Conservation (phyloP, 768 basidiomycete species). For the Auriculariales sp. region DNA sequence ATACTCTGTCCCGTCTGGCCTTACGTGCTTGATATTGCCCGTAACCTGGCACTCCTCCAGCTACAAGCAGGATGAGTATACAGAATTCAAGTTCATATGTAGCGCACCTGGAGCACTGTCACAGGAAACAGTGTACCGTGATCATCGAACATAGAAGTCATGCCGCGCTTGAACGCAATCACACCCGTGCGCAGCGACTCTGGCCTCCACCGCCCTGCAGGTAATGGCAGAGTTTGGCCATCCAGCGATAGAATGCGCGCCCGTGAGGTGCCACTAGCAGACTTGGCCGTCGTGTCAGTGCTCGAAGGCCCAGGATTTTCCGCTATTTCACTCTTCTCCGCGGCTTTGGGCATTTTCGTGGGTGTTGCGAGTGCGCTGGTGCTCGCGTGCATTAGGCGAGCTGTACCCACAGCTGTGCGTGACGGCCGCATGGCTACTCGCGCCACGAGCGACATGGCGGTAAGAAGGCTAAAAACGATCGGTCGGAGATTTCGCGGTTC, state of each 20-base stretch:
- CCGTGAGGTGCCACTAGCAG: background rate
- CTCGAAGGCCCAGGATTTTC: too few species aligned
- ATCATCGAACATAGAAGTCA: constrained; percentile 87
- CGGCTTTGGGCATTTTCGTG: too few species aligned
- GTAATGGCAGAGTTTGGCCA: background rate
- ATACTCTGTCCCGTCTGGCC: constrained; percentile 55
- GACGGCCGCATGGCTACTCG: too few species aligned
- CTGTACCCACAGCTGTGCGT: too few species aligned
- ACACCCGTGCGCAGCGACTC: constrained; percentile 79
- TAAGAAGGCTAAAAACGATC: too few species aligned
- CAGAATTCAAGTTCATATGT: background rate
- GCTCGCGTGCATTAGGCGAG: constrained; percentile 2
- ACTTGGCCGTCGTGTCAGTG: background rate
- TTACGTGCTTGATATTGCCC: constrained; percentile 51
- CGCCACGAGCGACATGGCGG: too few species aligned
- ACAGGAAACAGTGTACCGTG: constrained; percentile 80
- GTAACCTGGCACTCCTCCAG: constrained; percentile 85
- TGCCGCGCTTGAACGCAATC: constrained; percentile 89
- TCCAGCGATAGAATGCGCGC: background rate
- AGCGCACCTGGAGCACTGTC: constrained; percentile 82
- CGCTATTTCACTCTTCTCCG: background rate
- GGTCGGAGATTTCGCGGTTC: too few species aligned
- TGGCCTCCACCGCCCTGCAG: constrained; percentile 45
- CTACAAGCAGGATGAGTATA: constrained; percentile 19
- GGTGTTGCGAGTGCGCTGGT: background rate